phyloP scores from a whole-genome alignment of 345 rosid species.

The Melastoma malabathricum region DNA sequence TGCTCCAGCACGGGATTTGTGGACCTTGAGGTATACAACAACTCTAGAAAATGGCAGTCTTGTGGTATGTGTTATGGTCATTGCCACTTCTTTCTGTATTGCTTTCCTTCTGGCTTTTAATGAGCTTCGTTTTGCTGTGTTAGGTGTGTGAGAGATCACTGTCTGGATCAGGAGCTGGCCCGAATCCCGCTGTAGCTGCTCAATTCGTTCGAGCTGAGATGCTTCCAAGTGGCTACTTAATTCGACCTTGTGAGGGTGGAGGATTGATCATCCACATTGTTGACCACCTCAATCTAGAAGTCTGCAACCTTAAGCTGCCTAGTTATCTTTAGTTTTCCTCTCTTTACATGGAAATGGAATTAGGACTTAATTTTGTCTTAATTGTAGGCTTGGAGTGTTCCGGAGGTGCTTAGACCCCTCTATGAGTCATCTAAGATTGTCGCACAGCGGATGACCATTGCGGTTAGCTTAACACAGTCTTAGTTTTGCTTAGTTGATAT shows the following conservation, averaged over 20 bases:
- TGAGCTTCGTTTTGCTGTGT: slow-evolving; percentile 1
- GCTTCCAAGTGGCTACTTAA: slow-evolving; percentile 93
- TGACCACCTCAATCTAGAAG: slow-evolving; percentile 94
- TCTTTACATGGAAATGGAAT: background rate
- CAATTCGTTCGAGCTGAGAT: slow-evolving; percentile 96
- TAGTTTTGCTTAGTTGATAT: background rate
- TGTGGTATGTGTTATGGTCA: slow-evolving; percentile 47
- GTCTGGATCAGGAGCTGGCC: slow-evolving; percentile 92
- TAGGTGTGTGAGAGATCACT: slow-evolving; percentile 99
- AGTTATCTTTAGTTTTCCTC: background rate
- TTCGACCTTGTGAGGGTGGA: slow-evolving; percentile 96
- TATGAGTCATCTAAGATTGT: slow-evolving; percentile 88
- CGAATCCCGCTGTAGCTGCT: slow-evolving; percentile 55
- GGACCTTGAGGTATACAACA: slow-evolving; percentile 93
- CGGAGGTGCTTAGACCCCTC: slow-evolving; percentile 91
- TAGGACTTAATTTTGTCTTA: background rate
- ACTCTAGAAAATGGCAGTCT: slow-evolving; percentile 94
- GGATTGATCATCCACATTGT: slow-evolving; percentile 97
- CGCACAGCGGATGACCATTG: slow-evolving; percentile 87
- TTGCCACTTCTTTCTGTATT: background rate
- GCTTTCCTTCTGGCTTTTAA: background rate
- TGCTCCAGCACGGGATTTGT: slow-evolving; percentile 98
- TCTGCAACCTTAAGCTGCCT: slow-evolving; percentile 4
- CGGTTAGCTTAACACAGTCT: slow-evolving; percentile 33
- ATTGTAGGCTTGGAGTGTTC: slow-evolving; percentile 92